Conservation (phyloP, 1,139 yeast species). For the Debaryomyces singareniensis region DNA sequence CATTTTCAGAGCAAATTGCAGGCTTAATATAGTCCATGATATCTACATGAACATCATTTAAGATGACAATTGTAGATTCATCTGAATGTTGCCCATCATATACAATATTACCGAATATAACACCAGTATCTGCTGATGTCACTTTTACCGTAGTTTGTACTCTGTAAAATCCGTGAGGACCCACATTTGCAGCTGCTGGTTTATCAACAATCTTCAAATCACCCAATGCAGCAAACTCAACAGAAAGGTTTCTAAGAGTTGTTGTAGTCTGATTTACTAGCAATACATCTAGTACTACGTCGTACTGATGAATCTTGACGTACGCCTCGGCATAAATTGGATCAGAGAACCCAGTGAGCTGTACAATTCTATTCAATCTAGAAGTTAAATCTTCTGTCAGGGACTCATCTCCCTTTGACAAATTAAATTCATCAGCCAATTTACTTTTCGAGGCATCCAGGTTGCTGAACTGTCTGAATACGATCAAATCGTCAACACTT, state of each 20-base stretch:
- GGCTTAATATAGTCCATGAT: conserved; percentile 98
- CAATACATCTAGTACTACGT: conserved; percentile 88
- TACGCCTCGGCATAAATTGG: conserved; percentile 98
- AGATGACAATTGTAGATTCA: conserved; percentile 82
- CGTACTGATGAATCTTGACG: conserved; percentile 91
- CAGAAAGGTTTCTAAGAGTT: conserved; percentile 85
- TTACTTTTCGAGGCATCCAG: conserved; percentile 31
- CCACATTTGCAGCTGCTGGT: conserved; percentile 88
- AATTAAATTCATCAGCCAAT: conserved; percentile 45
- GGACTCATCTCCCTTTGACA: conserved; percentile 38
- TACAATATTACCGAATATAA: conserved; percentile 92
- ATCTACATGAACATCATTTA: conserved; percentile 93
- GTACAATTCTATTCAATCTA: conserved; percentile 81
- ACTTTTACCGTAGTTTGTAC: conserved; percentile 88
- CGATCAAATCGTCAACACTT: conserved; percentile 75
- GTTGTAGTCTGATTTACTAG: conserved; percentile 90
- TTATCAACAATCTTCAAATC: conserved; percentile 92
- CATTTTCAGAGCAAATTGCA: conserved; percentile 79
- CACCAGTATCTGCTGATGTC: conserved; percentile 95
- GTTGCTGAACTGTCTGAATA: conserved; percentile 75
- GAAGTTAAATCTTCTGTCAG: conserved; percentile 62
- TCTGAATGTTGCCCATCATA: conserved; percentile 95
- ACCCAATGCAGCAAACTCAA: conserved; percentile 95
- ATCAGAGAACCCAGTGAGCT: conserved; percentile 94
- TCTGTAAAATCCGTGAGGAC: conserved; percentile 94